Base-by-base conservation (phyloP, 2,329 filamentous ascomycete genomes). In the Xylaria sp. region DNA sequence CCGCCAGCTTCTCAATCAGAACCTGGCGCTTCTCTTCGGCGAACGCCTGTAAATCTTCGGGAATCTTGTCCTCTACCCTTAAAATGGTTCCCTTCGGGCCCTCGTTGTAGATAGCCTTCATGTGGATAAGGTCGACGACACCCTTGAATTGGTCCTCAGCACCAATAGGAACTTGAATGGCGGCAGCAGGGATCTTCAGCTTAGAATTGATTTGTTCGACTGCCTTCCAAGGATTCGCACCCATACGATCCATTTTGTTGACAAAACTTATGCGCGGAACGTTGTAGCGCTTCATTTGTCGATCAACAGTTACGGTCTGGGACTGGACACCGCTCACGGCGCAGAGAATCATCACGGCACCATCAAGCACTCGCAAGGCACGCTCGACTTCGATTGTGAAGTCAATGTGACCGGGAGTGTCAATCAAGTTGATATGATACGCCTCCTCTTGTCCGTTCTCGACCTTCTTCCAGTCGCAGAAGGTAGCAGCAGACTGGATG, bases 201-300 rank as follows among this genome's bases (percentile, higher is more conserved):
- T 99, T 99, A 76, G 90, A 88, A 84, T 97, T 97, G 86, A 99
- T 98, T 83, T 97, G 94, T 48, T 99, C 95, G 66, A 99, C 90
- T 9, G 94, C 94, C 83, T 97, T 97, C 89, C 94, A 99, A 9
- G 96, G 96, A 79, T 99, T 98, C 72, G 96, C 93, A 68, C 96
- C 96, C 92, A 97, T 97, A 73, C 96, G 92, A 79, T 99, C 96
- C 95, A 99, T 98, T 87, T 99, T 99, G 86, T 99, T 99, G 80
- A 99, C 90, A 78, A 99, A 99, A 63, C 93, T 97, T 80, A 99
- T 90, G 75, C 96, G 89, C 69, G 96, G 96, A 71, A 99, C 91
- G 79, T 98, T 95, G 86, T 99, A 99, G 74, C 96, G 90, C 85
- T 94, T 93, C 96, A 99, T 99, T 84, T 99, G 96, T 75, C 96